A percentile compares a stretch with the other conserved stretches of the same genome.
Conservation (phyloP, 345 rosid genomes). For the Heritiera littoralis region DNA sequence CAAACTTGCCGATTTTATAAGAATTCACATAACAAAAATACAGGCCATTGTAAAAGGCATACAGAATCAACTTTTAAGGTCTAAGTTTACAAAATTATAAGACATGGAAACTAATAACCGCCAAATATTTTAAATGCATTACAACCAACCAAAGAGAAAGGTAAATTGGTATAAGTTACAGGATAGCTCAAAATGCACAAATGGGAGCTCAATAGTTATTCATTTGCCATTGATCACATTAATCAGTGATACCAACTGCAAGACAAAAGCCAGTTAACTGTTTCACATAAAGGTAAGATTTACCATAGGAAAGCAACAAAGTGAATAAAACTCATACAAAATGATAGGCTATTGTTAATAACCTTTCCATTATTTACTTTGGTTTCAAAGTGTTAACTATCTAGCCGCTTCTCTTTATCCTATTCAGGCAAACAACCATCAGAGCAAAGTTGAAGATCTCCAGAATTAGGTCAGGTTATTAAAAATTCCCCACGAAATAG, state of each 20-base stretch:
- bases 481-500: too few species aligned
- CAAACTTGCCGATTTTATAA: too few species aligned
- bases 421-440: background rate
- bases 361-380: background rate
- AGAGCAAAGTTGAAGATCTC: background rate
- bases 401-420: background rate
- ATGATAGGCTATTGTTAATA: background rate
- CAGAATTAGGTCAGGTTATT: background rate
- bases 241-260: background rate
- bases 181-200: background rate
- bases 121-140: too few species aligned
- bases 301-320: background rate
- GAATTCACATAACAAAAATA: too few species aligned
- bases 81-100: too few species aligned
- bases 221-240: background rate
- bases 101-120: too few species aligned
- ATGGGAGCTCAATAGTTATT: background rate
- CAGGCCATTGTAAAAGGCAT: too few species aligned
- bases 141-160: too few species aligned
- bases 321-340: background rate
- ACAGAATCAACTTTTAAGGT: too few species aligned
- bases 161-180: too few species aligned
- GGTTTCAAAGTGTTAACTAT: background rate
- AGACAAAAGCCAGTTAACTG: background rate
- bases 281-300: background rate